phyloP scores from a whole-genome alignment of 73 alveolate genomes.

The Blepharisma stoltei region DNA sequence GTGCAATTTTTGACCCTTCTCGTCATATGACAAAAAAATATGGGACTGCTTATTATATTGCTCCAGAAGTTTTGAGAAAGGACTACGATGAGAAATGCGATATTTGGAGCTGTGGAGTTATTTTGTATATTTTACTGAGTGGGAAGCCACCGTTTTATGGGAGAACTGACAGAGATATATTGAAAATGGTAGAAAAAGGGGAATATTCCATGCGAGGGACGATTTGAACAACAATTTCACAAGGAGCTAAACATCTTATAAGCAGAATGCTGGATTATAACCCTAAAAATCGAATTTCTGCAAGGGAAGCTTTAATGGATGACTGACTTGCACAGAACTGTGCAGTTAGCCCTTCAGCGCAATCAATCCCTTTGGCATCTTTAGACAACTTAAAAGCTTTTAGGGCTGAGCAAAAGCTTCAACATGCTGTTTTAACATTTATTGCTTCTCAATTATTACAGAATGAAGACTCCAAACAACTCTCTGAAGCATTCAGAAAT shows the following conservation, averaged over 20 bases:
- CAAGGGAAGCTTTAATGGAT: constrained; percentile 70
- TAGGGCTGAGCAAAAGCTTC: constrained; percentile 29
- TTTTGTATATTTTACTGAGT: constrained; percentile 70
- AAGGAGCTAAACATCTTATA: constrained; percentile 63
- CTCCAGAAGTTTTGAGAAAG: constrained; percentile 72
- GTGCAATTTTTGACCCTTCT: constrained; percentile 56
- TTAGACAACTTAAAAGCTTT: constrained; percentile 29
- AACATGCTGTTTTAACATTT: constrained; percentile 34
- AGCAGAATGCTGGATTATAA: constrained; percentile 59
- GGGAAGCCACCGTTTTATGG: constrained; percentile 84
- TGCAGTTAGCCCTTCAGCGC: background rate
- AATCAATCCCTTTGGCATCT: background rate
- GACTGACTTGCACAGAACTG: constrained; percentile 48
- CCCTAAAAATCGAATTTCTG: constrained; percentile 69
- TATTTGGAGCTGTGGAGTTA: constrained; percentile 91
- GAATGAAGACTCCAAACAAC: constrained; percentile 23
- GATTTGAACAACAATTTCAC: constrained; percentile 53
- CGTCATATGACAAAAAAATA: constrained; percentile 53
- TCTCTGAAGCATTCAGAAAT: constrained; percentile 25
- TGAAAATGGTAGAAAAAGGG: constrained; percentile 60
- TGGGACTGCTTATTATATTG: constrained; percentile 85
- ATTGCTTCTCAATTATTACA: constrained; percentile 28
- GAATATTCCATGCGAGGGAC: constrained; percentile 45
- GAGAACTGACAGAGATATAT: constrained; percentile 52
- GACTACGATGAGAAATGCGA: constrained; percentile 75